phyloP scores from a whole-genome alignment of 352 stramenopile species.

The Globisporangium echinulatum region DNA sequence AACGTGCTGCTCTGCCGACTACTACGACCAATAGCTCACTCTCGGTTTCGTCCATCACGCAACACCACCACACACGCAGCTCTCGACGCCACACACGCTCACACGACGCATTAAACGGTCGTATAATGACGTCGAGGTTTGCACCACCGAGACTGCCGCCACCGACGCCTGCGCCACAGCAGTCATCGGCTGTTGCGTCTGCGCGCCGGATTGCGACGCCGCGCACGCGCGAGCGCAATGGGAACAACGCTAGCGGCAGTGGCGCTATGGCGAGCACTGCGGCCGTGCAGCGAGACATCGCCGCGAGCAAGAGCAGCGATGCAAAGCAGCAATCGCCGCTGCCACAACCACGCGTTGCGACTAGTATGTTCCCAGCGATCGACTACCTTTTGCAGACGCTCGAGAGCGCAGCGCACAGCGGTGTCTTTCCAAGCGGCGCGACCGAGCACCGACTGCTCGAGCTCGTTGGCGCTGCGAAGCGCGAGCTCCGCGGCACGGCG shows the following conservation, averaged over 20 bases:
- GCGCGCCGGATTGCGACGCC: background rate
- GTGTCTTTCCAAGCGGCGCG: slow-evolving; percentile 1
- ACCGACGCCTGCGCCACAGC: background rate
- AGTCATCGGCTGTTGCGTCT: background rate
- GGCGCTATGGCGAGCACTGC: too few species aligned
- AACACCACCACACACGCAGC: too few species aligned
- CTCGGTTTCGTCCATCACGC: background rate
- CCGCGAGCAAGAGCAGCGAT: background rate
- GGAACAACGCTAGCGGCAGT: slow-evolving; percentile 2
- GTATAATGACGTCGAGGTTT: slow-evolving; percentile 9
- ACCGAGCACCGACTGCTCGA: slow-evolving; percentile 7
- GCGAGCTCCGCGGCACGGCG: slow-evolving; percentile 2
- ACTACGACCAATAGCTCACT: background rate
- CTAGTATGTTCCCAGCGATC: slow-evolving; percentile 1
- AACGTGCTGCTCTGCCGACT: background rate
- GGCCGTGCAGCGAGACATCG: too few species aligned
- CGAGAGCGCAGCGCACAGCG: slow-evolving; percentile 8
- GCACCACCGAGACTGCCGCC: background rate
- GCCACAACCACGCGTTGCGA: background rate
- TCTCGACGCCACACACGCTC: background rate
- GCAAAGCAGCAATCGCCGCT: background rate
- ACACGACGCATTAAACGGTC: background rate
- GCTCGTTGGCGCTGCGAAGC: slow-evolving; percentile 7
- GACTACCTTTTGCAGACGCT: slow-evolving; percentile 8
- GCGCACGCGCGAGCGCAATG: background rate